Evolutionary conservation across 352 stramenopile genomes (phyloP), one percentile per base, ranked within the genome.

Genomic region (Globisporangium orthogonon): DNA sequence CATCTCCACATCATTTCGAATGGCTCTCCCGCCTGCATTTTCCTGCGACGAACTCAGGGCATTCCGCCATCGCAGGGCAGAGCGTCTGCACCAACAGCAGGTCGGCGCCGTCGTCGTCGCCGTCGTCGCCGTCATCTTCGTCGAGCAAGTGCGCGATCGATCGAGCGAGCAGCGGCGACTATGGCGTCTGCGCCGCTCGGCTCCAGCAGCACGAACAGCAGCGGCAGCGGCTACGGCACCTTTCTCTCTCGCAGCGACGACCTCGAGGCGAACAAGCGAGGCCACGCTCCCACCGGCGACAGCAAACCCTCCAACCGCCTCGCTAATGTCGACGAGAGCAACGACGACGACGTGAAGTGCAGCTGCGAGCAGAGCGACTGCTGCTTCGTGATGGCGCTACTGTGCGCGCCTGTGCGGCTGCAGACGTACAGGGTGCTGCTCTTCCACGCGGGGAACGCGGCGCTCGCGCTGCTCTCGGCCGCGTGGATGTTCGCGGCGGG

Each of bases 361-460:
- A 55, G 64, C 59, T 74, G 63, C 54, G 54, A 66, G 7, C 57
- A 76, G 47, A 73, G 83, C 54, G 76, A 85, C 57, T 89, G 74
- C 44, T 69, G 71, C 43, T 69, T 77, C 17, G n/a, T 86, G 29
- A 71, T 80, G 65, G 63, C 69, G 53, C 60, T 86, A 40, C 55
- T 90, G 29, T 79, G 67, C 40, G 54, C 74, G 17, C 79, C 79
- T 0, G 67, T 86, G 30, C 77, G 79, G 15, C 3, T 83, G 52
- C 53, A 63, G 17, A 90, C 77, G 37, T 90, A 84, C 75, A 76
- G 73, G 61, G 70, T 66, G 29, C 49, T 87, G 52, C 49, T 74
- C 7, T 90, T 90, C 68, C 77, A 87, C 56, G 15, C 61, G 28
- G 54, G 61, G 49, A 90, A 76, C 60, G 71, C 69, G 31, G 17